Conservation (phyloP, 129 eudicot genomes). For the Mikania micrantha region DNA sequence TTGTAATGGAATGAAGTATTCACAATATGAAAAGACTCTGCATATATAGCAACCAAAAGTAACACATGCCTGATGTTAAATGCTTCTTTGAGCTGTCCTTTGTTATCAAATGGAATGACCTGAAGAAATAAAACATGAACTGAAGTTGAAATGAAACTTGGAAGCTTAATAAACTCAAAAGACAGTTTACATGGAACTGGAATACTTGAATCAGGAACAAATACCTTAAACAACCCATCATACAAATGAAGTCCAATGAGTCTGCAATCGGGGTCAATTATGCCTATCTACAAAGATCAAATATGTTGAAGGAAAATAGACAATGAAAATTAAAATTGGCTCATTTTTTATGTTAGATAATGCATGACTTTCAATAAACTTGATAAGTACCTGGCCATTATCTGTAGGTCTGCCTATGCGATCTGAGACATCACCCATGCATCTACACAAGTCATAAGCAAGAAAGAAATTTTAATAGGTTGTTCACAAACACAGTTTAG, state of each 20-base stretch:
- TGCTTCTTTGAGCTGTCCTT: slow-evolving; percentile 98
- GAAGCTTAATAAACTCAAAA: neutral
- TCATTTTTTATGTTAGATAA: neutral
- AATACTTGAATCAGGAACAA: neutral
- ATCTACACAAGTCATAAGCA: slow-evolving; percentile 40
- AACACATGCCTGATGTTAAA: slow-evolving; percentile 78
- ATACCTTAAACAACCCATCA: slow-evolving; percentile 93
- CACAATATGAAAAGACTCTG: neutral
- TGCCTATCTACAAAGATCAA: slow-evolving; percentile 64
- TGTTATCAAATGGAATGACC: slow-evolving; percentile 97
- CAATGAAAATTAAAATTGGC: neutral
- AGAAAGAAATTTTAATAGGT: neutral
- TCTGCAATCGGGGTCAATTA: slow-evolving; percentile 98
- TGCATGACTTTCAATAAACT: neutral
- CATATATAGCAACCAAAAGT: neutral
- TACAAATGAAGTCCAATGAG: slow-evolving; percentile 93
- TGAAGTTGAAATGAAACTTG: neutral
- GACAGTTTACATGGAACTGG: neutral
- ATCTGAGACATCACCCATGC: slow-evolving; percentile 96
- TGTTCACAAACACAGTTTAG: neutral
- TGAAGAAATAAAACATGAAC: slow-evolving; percentile 19
- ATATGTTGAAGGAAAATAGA: neutral
- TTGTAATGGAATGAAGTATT: neutral
- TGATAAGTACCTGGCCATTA: slow-evolving; percentile 75
- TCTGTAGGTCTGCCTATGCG: slow-evolving; percentile 98